Evolutionary conservation across 345 rosid species (phyloP).

Genomic region (Eucalyptus sp.): DNA sequence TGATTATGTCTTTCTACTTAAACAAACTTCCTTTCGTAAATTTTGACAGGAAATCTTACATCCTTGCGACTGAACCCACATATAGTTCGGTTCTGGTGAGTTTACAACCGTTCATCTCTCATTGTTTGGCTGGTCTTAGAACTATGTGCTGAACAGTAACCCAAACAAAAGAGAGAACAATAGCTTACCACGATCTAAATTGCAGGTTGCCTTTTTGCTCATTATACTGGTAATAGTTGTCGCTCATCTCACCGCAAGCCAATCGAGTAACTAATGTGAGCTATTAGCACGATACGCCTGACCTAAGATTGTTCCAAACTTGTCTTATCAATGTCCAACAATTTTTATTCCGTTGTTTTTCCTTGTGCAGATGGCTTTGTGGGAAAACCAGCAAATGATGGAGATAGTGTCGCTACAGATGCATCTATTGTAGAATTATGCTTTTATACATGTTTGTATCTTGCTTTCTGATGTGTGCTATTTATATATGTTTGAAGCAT

Average conservation of each 20-base stretch:
- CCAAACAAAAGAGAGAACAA: background rate
- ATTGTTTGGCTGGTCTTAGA: background rate
- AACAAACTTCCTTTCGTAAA: background rate
- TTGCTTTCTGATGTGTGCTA: background rate
- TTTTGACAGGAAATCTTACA: slow-evolving; percentile 10
- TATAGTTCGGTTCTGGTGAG: slow-evolving; percentile 19
- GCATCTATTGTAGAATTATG: background rate
- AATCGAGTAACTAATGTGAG: background rate
- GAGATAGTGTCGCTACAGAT: background rate
- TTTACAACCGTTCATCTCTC: background rate
- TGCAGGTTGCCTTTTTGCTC: background rate
- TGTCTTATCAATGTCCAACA: background rate
- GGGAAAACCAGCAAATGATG: background rate
- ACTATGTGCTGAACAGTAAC: background rate
- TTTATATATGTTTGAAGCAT: background rate
- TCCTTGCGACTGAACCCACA: slow-evolving; percentile 7
- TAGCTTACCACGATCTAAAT: background rate
- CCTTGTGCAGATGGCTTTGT: background rate
- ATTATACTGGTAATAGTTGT: background rate
- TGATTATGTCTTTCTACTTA: background rate
- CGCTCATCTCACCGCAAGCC: background rate
- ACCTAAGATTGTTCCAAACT: background rate
- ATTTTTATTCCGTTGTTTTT: background rate
- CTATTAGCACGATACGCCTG: accelerated
- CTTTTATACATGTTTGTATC: background rate